These are phyloP conservation scores for Cryptococcus sp. DNA, from an alignment of 1,284 basidiomycete genomes.

Conservation along the genomic window DNA sequence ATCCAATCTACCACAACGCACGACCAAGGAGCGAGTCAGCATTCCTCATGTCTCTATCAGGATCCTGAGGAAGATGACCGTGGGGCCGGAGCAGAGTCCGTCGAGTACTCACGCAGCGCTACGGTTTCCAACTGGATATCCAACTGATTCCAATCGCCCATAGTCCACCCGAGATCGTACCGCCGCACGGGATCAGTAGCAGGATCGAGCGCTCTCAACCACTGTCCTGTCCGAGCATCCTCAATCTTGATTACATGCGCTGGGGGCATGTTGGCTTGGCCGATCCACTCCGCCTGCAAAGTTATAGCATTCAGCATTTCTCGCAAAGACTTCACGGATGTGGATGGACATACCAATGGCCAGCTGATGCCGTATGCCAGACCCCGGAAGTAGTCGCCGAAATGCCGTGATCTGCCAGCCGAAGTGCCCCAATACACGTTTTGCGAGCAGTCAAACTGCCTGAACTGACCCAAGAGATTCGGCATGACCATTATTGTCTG, in stretches of 20 bases:
- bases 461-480: conserved; percentile 50
- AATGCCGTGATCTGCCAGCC: conserved; percentile 47
- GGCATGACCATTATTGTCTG: conserved; percentile 55
- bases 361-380: conserved; percentile 55
- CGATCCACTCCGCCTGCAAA: conserved; percentile 51
- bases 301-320: too few relatives aligned
- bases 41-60: background rate
- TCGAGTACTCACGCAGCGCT: conserved; percentile 48
- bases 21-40: background rate
- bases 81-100: conserved; percentile 16
- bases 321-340: background rate
- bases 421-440: conserved; percentile 56
- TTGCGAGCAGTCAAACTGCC: conserved; percentile 48
- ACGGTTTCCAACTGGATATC: conserved; percentile 46
- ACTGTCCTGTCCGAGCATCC: conserved; percentile 54
- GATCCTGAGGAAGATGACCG: background rate
- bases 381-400: conserved; percentile 52
- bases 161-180: conserved; percentile 53
- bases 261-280: conserved; percentile 46
- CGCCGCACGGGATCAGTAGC: conserved; percentile 48
- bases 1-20: conserved; percentile 41
- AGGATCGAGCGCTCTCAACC: conserved; percentile 49
- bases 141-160: conserved; percentile 56
- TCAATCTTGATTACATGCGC: conserved; percentile 53
- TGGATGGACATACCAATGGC: conserved; percentile 46